Evolutionary conservation across 164 flowering plant species (phyloP), one percentile per base, ranked within the genome.

Genomic region (Aristolochia californica): DNA sequence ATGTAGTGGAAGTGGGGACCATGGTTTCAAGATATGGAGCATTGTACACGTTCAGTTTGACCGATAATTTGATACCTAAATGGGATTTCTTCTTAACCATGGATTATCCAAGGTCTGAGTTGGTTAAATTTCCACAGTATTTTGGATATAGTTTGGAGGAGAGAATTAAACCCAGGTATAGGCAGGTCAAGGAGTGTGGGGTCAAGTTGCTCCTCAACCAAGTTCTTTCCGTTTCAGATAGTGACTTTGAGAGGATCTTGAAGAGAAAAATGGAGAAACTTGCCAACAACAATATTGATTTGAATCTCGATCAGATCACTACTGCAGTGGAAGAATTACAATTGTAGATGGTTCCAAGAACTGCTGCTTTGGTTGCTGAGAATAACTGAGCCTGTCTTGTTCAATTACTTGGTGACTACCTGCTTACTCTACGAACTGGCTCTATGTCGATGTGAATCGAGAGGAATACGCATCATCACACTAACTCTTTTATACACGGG

Each of bases 91-190:
- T 83, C 66, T 58, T 81, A 63, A 83, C 85, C 38, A 83, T 79
- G 90, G 79, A 66, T 43, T 89, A 84, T 59, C 71, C 88, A 17
- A 72, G 55, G 45, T 68, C 84, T 5, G 97, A 86, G 65, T 75
- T 89, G 22, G 75, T 86, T 28, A 89, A 86, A 49, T 89, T 89
- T 64, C 97, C 97, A 30, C 97, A 89, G 62, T 89, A 75, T 68
- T 89, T 86, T 64, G 94, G 97, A 17, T 86, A 89, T 70, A 89
- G 94, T 69, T 74, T 88, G 73, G 86, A 81, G 60, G 83, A 70
- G 48, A 86, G 97, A 76, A 84, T 89, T 44, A 84, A 83, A 58
- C 93, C 97, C 12, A 78, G 95, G 70, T 89, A 70, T 68, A 81
- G 74, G 8, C 63, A 44, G 48, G 74, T 83, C 59, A 70, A 57